Base-by-base conservation (phyloP, 2,329 filamentous ascomycete species). In the Talaromyces amestolkiae region DNA sequence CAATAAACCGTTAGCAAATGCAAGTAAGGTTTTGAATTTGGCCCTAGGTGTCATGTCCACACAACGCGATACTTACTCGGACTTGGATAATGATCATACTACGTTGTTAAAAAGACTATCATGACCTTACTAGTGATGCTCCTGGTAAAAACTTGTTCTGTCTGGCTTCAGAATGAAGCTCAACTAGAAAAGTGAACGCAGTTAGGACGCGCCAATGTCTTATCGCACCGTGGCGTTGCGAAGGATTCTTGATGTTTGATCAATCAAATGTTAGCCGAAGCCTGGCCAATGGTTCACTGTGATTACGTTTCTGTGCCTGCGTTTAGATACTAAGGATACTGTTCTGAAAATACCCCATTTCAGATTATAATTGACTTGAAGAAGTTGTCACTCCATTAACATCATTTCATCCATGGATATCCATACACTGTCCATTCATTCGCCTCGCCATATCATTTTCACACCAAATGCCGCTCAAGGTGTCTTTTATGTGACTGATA, bases 111-210 rank as follows among this genome's bases (percentile, higher is more conserved):
- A 60, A 60, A 3, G 10, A 60, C 9, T 60, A 47, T 11, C 58
- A 60, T 47, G 58, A 39, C 24, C 27, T 60, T 31, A 60, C 39
- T 8, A 45, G 58, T 27, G 47, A 60, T 33, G 35, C 39, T 6
- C 39, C 58, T 33, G 58, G 58, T 33, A 22, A 47, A 35, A 24
- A 22, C 47, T 35, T 22, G 58, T 9, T 60, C 58, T 45, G 24
- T 60, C 27, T 60, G 58, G 58, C 45, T 47, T 33, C 58, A 60
- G 5, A 60, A 47, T 35, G 58, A 60, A 24, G 39, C 58, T 60
- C 58, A 47, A 45, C 17, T 47, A 37, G 39, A 60, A 4, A 47
- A 35, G 45, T 60, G 58, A 41, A 33, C 15, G 1, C 39, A 60
- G 24, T 39, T 60, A 22, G 58, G 58, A 15, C 58, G 24, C 17